Evolutionary conservation across 2,329 filamentous ascomycete genomes (phyloP).

Genomic region (Pyrenophora graminea): DNA sequence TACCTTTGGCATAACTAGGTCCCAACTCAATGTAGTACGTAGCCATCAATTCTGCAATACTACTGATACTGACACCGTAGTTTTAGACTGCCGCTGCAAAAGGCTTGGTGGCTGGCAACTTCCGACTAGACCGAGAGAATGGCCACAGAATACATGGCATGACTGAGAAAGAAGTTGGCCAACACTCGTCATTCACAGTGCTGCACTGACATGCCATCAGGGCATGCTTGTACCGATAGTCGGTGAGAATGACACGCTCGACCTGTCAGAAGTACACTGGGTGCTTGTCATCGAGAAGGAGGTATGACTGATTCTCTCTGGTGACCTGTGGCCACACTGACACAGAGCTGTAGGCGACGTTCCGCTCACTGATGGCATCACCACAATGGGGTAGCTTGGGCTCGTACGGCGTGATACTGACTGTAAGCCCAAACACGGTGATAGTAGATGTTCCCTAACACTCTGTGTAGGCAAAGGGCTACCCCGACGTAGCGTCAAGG

Average conservation of each 20-base stretch:
- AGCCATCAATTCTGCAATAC: conserved; percentile 29
- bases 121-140: conserved; percentile 55
- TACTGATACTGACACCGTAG: neutral
- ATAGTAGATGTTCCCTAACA: conserved; percentile 10
- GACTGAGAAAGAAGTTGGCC: conserved; percentile 47
- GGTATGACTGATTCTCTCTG: conserved; percentile 46
- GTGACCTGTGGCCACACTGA: conserved; percentile 19
- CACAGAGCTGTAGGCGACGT: conserved; percentile 64
- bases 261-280: conserved; percentile 61
- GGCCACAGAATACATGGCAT: conserved; percentile 50
- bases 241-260: conserved; percentile 55
- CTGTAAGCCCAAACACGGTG: conserved; percentile 52
- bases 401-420: conserved; percentile 68
- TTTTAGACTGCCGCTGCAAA: conserved; percentile 72
- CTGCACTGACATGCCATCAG: conserved; percentile 44
- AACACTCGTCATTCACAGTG: too few species aligned
- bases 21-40: conserved; percentile 71
- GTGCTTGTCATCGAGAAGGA: conserved; percentile 81
- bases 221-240: conserved; percentile 65
- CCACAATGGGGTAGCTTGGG: conserved; percentile 58
- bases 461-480: conserved; percentile 72
- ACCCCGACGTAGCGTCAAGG: conserved; percentile 74
- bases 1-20: conserved; percentile 67
- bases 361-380: conserved; percentile 66
- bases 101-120: conserved; percentile 67